Evolutionary conservation across 2,329 filamentous ascomycete genomes (phyloP), one percentile per base, ranked within the genome.

Genomic region (Aspergillus glaucus): DNA sequence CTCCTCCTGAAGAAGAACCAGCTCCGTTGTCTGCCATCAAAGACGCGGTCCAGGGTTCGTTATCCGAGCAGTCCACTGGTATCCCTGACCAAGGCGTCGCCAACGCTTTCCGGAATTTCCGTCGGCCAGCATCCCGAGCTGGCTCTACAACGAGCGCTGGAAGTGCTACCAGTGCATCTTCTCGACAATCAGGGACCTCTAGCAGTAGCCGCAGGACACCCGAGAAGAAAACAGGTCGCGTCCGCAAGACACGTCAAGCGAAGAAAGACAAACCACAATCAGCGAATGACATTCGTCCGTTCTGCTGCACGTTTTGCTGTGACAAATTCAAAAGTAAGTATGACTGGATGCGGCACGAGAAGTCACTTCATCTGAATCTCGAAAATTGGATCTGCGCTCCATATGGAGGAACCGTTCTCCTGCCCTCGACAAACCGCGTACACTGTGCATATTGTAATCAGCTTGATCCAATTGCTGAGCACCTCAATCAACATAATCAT

Each of bases 231-330:
- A 21, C 17, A 24, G 6, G 17, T 41, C 39, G 39, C 21, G 19
- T 24, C 8, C 39, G 19, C 39, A 41, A 41, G 39, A 21, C 15
- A 21, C 9, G 12, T 2, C 39, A 22, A 14, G 17, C 9, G 12
- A 22, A 12, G 17, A 41, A 41, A 19, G 39, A 41, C 21, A 41
- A 14, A 12, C 6, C 10, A 15, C 15, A n/a, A 1, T n/a, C 34
- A n/a, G 8, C 14, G 2, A 6, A 36, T 9, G 15, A 36, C 14
- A 6, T 9, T n/a, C 39, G 39, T 41, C 15, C 12, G 19, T 48
- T 51, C 15, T 43, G 30, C 22, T 55, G 51, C 19, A 53, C 51
- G 7, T 53, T 53, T 32, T 53, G 51, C 28, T 53, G 45, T n/a
- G 51, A 53, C 41, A 24, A 15, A 14, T 54, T 52, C 42, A 44